phyloP scores from a whole-genome alignment of 306 rosid genomes.

The Quercus bicolor region DNA sequence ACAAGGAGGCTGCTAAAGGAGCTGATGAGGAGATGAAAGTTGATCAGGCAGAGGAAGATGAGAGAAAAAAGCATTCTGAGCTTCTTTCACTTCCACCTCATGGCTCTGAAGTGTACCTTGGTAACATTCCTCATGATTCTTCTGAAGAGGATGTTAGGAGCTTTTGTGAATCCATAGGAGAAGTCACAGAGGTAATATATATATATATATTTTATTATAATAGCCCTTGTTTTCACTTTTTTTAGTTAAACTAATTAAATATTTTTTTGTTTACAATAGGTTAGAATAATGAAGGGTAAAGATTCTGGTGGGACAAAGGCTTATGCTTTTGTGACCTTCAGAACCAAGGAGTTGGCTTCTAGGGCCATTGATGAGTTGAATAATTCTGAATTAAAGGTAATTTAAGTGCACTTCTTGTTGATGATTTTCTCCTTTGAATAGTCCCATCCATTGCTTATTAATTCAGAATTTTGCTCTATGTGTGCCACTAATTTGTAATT shows the following conservation, averaged over 20 bases:
- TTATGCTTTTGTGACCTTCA: constrained; percentile 71
- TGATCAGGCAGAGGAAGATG: constrained; percentile 23
- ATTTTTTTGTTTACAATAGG: constrained; percentile 33
- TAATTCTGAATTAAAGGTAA: constrained; percentile 55
- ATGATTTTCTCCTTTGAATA: neutral
- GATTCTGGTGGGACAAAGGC: constrained; percentile 49
- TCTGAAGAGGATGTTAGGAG: constrained; percentile 59
- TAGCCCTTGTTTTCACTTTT: neutral
- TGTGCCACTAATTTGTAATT: neutral
- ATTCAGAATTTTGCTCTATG: neutral
- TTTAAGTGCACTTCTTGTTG: constrained; percentile 3
- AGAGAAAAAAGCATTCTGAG: constrained; percentile 51
- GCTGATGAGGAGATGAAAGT: constrained; percentile 27
- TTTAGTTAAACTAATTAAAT: constrained; percentile 8
- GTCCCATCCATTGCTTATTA: constrained; percentile 2
- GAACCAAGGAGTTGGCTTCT: constrained; percentile 62
- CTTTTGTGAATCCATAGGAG: constrained; percentile 66
- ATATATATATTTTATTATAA: neutral
- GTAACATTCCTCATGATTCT: constrained; percentile 55
- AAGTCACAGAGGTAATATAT: constrained; percentile 53
- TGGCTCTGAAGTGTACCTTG: constrained; percentile 71
- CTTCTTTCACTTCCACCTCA: constrained; percentile 83
- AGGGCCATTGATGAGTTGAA: constrained; percentile 60
- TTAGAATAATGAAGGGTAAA: constrained; percentile 66
- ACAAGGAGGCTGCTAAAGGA: constrained; percentile 11